phyloP scores from a whole-genome alignment of 352 stramenopile species.

The Globisporangium barbulae region DNA sequence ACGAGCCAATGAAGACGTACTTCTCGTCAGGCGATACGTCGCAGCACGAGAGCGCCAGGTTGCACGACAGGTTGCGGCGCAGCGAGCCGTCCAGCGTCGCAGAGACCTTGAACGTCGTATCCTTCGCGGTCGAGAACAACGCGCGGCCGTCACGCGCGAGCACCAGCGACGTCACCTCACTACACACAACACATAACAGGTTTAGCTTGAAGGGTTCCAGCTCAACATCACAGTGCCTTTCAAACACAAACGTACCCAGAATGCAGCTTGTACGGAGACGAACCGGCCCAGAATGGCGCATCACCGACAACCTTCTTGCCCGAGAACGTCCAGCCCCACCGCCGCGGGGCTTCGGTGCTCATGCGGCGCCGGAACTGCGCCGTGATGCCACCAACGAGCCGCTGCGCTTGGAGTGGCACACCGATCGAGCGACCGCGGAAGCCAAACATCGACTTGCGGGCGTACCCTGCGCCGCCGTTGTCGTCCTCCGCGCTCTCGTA shows the following conservation, averaged over 20 bases:
- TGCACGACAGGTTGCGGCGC: conserved; percentile 69
- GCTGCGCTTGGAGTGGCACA: conserved; percentile 71
- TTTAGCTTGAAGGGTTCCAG: background rate
- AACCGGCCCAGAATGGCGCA: conserved; percentile 56
- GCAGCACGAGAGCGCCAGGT: conserved; percentile 72
- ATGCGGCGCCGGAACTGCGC: conserved; percentile 75
- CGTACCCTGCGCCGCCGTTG: conserved; percentile 24
- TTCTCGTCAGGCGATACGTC: conserved; percentile 81
- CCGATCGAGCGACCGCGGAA: conserved; percentile 62
- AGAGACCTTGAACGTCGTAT: conserved; percentile 78
- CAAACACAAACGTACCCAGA: conserved; percentile 37
- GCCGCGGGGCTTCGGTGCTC: conserved; percentile 53
- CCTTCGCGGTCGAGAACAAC: conserved; percentile 69
- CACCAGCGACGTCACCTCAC: conserved; percentile 69
- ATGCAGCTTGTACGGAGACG: conserved; percentile 63
- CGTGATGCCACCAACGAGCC: conserved; percentile 70
- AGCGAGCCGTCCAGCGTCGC: conserved; percentile 62
- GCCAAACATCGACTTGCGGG: conserved; percentile 63
- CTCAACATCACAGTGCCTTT: background rate
- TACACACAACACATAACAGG: conserved; percentile 12
- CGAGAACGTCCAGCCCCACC: conserved; percentile 75
- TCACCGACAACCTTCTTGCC: conserved; percentile 33
- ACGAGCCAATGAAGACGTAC: conserved; percentile 79
- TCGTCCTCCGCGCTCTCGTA: conserved; percentile 32
- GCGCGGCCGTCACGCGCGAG: conserved; percentile 56